Conservation (phyloP, 2,329 filamentous ascomycete genomes). For the Aspergillus cejpii region DNA sequence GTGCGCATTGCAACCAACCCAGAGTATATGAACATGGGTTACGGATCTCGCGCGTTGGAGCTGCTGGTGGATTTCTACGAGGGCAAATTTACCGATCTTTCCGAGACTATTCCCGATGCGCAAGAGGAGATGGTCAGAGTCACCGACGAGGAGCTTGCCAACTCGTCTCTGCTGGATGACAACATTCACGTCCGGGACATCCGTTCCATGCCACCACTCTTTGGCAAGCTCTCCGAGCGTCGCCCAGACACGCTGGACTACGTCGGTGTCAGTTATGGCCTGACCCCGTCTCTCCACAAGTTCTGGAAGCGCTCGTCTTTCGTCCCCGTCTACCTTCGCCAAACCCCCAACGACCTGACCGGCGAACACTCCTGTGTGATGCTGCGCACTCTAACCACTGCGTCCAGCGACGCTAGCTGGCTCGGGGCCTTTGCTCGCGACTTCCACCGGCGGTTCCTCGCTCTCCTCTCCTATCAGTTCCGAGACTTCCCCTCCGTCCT, state of each 20-base stretch:
- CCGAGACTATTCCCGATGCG: slow-evolving; percentile 56
- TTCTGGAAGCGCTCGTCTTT: slow-evolving; percentile 93
- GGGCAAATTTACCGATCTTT: slow-evolving; percentile 78
- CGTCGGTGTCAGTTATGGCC: slow-evolving; percentile 87
- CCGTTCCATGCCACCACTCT: slow-evolving; percentile 84
- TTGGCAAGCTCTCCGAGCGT: slow-evolving; percentile 78
- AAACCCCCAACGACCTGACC: slow-evolving; percentile 92
- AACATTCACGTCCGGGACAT: slow-evolving; percentile 87
- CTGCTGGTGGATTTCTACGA: slow-evolving; percentile 90
- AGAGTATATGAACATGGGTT: slow-evolving; percentile 87
- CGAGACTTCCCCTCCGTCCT: slow-evolving; percentile 68
- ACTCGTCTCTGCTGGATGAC: slow-evolving; percentile 70
- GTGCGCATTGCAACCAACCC: slow-evolving; percentile 96
- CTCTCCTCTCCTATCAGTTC: slow-evolving; percentile 88
- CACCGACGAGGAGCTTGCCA: slow-evolving; percentile 73
- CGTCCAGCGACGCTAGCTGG: slow-evolving; percentile 66
- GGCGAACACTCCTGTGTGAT: slow-evolving; percentile 98
- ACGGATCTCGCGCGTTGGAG: slow-evolving; percentile 80
- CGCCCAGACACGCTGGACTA: slow-evolving; percentile 79
- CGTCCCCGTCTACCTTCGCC: slow-evolving; percentile 83
- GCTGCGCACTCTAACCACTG: slow-evolving; percentile 66
- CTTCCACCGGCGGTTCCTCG: slow-evolving; percentile 89
- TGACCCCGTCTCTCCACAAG: slow-evolving; percentile 80
- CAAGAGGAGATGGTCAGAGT: slow-evolving; percentile 64
- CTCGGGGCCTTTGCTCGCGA: slow-evolving; percentile 84